Percentiles rank a stretch among this genome's conserved stretches.
Conservation (phyloP, 169 alveolate genomes). For the Amoebophrya sp. region DNA sequence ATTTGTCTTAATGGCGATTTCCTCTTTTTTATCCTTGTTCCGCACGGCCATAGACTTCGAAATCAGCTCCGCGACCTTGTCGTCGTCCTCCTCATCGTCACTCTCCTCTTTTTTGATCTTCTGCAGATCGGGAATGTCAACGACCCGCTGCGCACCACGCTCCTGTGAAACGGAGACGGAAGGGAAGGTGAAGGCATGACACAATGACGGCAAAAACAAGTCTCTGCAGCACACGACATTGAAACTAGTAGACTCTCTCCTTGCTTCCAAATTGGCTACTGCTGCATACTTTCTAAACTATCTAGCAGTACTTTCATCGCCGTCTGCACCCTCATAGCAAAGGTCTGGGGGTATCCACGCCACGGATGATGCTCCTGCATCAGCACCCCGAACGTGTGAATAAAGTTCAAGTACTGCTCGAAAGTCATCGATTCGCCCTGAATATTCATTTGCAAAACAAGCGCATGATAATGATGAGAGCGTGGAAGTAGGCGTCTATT, state of each 20-base stretch:
- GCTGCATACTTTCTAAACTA: no score
- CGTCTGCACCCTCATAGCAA: background rate
- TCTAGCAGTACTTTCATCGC: no score
- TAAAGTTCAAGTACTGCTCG: background rate
- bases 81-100: background rate
- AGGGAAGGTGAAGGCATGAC: background rate
- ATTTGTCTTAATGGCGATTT: background rate
- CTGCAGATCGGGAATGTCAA: background rate
- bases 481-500: background rate
- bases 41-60: background rate
- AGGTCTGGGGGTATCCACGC: background rate
- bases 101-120: background rate
- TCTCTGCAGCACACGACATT: background rate
- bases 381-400: background rate
- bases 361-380: background rate
- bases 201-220: no score
- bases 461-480: background rate
- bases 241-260: no score
- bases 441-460: background rate
- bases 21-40: background rate
- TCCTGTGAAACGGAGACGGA: background rate
- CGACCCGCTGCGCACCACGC: background rate
- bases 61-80: constrained; percentile 8
- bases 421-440: background rate
- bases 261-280: no score